These are phyloP conservation scores for Alternaria sp. DNA, from an alignment of 2,329 filamentous ascomycete genomes.

Conservation along the genomic window DNA sequence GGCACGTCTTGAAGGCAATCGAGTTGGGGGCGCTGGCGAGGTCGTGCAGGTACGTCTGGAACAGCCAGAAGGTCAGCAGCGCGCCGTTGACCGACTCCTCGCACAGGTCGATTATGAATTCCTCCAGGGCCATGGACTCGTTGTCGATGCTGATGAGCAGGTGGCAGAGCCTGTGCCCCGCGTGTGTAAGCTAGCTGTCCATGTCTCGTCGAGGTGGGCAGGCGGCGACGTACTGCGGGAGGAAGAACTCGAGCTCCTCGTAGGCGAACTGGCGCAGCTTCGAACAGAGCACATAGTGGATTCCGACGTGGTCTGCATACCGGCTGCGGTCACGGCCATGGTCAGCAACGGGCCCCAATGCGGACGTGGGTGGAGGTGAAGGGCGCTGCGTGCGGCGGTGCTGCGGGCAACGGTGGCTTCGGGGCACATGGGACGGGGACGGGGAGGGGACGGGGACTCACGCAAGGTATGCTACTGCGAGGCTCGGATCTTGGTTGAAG, in stretches of 20 bases:
- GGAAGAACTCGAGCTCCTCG: slow-evolving; percentile 91
- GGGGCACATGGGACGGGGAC: slow-evolving; percentile 29
- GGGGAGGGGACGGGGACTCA: slow-evolving; percentile 60
- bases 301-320: slow-evolving; percentile 88
- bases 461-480: slow-evolving; percentile 88
- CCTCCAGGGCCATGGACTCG: slow-evolving; percentile 88
- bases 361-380: slow-evolving; percentile 9
- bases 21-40: slow-evolving; percentile 76
- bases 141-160: slow-evolving; percentile 87
- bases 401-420: slow-evolving; percentile 37
- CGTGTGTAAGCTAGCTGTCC: slow-evolving; percentile 50
- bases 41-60: slow-evolving; percentile 86
- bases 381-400: slow-evolving; percentile 23
- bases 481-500: slow-evolving; percentile 89
- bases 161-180: slow-evolving; percentile 68
- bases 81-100: slow-evolving; percentile 87
- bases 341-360: slow-evolving; percentile 16
- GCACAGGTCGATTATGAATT: slow-evolving; percentile 84
- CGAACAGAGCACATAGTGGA: slow-evolving; percentile 86
- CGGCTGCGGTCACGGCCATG: slow-evolving; percentile 61
- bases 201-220: slow-evolving; percentile 16
- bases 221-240: slow-evolving; percentile 62
- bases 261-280: slow-evolving; percentile 89
- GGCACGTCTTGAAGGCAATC: slow-evolving; percentile 79
- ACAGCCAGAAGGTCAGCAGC: slow-evolving; percentile 86